Conservation (phyloP, 305 asterid genomes). For the Caryopteris hybrid region DNA sequence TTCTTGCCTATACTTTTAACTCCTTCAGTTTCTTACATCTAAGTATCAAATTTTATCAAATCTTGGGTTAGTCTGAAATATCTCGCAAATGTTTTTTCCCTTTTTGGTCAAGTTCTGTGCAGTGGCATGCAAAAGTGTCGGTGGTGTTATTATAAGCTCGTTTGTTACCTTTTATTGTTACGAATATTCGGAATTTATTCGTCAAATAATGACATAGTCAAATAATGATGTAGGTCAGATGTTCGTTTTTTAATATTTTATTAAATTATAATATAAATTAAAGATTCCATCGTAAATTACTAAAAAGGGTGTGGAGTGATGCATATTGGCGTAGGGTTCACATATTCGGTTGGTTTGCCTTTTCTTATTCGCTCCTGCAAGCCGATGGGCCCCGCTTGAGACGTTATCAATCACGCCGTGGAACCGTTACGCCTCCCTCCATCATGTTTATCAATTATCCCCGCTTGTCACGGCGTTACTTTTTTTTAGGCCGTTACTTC, state of each 20-base stretch:
- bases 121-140: constrained; percentile 24
- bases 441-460: background rate
- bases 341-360: background rate
- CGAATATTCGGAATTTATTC: background rate
- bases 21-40: background rate
- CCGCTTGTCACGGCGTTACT: constrained; percentile 25
- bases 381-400: background rate
- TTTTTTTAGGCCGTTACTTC: no score
- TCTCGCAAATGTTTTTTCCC: no score
- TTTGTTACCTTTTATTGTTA: background rate
- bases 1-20: background rate
- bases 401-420: constrained; percentile 18
- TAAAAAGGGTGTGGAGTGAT: background rate
- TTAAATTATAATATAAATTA: no score
- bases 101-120: background rate
- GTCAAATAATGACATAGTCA: no score
- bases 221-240: no score
- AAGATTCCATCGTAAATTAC: no score
- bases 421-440: background rate
- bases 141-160: background rate
- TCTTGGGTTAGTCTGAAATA: no score
- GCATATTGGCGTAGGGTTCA: background rate
- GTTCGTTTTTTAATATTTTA: no score
- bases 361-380: background rate
- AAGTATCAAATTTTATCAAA: background rate